Conservation (phyloP, 2,329 filamentous ascomycete species). For the Byssothecium circinans region DNA sequence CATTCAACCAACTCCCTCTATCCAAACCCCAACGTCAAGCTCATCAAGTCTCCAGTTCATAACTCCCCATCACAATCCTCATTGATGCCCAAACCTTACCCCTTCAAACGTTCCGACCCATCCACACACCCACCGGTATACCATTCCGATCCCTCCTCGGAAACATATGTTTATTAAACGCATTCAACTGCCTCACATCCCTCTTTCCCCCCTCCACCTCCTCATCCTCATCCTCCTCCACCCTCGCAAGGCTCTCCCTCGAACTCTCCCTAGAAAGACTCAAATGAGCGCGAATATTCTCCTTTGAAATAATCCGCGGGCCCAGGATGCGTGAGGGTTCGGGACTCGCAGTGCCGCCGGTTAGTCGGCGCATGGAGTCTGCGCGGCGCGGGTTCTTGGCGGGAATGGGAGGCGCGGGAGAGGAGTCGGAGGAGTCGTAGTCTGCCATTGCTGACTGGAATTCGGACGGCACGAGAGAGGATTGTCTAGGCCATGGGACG, state of each 20-base stretch:
- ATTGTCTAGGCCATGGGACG: constrained; percentile 5
- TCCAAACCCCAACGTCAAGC: too few relatives aligned
- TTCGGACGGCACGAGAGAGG: neutral
- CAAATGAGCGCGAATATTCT: constrained; percentile 36
- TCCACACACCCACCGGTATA: constrained; percentile 13
- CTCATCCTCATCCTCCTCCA: constrained; percentile 7
- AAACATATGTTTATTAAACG: constrained; percentile 36
- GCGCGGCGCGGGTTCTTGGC: constrained; percentile 21
- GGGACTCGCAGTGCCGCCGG: neutral
- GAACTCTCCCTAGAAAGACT: constrained; percentile 11
- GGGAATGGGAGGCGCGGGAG: constrained; percentile 20
- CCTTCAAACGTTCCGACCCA: neutral
- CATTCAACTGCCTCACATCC: constrained; percentile 11
- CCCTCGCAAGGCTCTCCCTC: constrained; percentile 14
- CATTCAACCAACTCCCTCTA: too few relatives aligned
- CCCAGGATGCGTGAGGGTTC: constrained; percentile 3
- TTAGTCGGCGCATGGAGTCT: neutral
- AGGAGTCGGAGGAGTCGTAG: neutral
- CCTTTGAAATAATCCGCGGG: constrained; percentile 34
- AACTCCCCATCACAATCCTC: too few relatives aligned
- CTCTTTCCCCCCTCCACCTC: neutral
- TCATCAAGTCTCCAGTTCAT: too few relatives aligned
- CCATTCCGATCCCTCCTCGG: constrained; percentile 25
- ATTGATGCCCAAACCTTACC: too few relatives aligned
- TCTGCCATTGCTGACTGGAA: neutral